phyloP scores from a whole-genome alignment of 2,329 filamentous ascomycete species.

The Fusarium pseudocircinatum region DNA sequence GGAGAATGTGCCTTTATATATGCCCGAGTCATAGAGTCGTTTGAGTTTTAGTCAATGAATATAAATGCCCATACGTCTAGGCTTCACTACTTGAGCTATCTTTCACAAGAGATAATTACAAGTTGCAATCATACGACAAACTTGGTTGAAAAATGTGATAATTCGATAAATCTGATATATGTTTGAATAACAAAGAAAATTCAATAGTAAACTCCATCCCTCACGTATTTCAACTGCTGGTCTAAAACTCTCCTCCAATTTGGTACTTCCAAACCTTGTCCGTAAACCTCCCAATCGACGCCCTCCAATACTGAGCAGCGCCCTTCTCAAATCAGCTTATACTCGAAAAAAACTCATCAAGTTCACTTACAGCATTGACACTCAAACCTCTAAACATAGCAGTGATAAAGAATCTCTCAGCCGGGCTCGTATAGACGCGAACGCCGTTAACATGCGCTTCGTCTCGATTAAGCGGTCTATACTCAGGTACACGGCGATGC shows the following conservation, averaged over 20 bases:
- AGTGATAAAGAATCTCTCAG: conserved; percentile 17
- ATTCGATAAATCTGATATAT: accelerated
- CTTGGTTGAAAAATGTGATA: accelerated
- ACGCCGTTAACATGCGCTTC: conserved; percentile 3
- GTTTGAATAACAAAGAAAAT: background rate
- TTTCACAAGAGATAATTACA: accelerated
- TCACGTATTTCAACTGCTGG: accelerated
- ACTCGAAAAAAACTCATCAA: background rate
- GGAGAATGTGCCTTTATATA: too few relatives aligned
- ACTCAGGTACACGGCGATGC: conserved; percentile 23
- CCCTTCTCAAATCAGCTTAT: background rate
- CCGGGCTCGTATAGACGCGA: conserved; percentile 6
- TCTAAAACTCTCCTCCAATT: conserved; percentile 25
- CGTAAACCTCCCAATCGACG: conserved; percentile 16
- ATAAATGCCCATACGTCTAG: too few relatives aligned
- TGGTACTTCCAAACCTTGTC: conserved; percentile 25
- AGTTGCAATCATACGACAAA: accelerated
- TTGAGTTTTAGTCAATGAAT: background rate
- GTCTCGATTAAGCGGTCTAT: conserved; percentile 9
- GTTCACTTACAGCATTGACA: conserved; percentile 13
- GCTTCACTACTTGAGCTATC: too few relatives aligned
- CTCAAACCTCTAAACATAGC: conserved; percentile 19
- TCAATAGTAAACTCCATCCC: background rate
- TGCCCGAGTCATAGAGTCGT: accelerated
- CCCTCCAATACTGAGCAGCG: conserved; percentile 27